Percentiles rank a stretch among this genome's conserved stretches.
These are phyloP conservation scores for Dioscorea cayenensis DNA, from an alignment of 116 monocot genomes.

Conservation along the genomic window DNA sequence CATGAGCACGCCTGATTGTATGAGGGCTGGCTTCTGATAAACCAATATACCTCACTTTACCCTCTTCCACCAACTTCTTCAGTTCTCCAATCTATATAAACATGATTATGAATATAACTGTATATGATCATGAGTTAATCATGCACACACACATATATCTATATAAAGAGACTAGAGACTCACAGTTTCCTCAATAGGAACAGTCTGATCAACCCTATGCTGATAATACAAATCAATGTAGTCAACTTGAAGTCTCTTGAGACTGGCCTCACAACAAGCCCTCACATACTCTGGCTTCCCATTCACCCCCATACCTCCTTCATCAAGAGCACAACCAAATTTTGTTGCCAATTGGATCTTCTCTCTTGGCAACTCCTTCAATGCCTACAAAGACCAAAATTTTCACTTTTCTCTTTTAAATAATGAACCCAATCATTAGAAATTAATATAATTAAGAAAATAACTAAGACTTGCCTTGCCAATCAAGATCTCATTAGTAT, in stretches of 20 bases:
- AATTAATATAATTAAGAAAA: no score
- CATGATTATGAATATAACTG: not conserved
- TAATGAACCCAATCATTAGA: not conserved
- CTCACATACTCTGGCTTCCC: constrained; percentile 51
- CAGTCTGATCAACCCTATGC: constrained; percentile 29
- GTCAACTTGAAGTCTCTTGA: constrained; percentile 31
- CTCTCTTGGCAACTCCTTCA: constrained; percentile 32
- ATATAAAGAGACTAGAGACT: not conserved
- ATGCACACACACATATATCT: not conserved
- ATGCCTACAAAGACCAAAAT: constrained; percentile 26
- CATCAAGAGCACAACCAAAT: constrained; percentile 16
- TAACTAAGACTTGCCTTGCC: not conserved
- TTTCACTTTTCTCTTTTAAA: not conserved
- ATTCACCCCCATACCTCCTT: not conserved
- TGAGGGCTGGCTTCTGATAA: constrained; percentile 22
- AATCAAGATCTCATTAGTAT: not conserved
- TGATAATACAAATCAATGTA: constrained; percentile 53
- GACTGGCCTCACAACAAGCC: constrained; percentile 46
- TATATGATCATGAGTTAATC: not conserved
- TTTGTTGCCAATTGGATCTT: constrained; percentile 42
- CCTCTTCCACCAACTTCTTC: not conserved
- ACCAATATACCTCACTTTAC: constrained; percentile 16
- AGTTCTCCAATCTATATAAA: not conserved
- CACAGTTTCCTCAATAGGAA: not conserved
- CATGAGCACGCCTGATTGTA: constrained; percentile 30